Base-by-base conservation (phyloP, 345 rosid genomes). In the Populus pruinosa region DNA sequence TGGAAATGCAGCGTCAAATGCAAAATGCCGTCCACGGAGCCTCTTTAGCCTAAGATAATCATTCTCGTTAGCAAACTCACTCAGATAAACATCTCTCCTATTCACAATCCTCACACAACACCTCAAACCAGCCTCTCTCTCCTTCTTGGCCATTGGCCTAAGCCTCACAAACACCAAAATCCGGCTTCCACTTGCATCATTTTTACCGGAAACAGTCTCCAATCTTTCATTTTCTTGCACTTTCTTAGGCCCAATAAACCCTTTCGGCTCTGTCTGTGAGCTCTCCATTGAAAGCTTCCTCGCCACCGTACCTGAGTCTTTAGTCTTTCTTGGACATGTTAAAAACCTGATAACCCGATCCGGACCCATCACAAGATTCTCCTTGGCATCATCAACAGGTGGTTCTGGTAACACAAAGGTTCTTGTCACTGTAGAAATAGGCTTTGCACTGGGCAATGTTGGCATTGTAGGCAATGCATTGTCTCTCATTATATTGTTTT, bases 131-230 rank as follows among this genome's bases (percentile, higher is more conserved):
- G 84, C 91, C 79, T 94, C 98, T 84, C 80, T 94, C 85, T 94
- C 98, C 87, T 90, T 93, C 88, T 83, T 93, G 41, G 87, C 88
- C 95, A 94, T 89, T 4, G 98, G 98, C 89, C 98, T 90, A 73
- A 94, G 92, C 90, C 98, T 88, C 59, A 91, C 97, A 81, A 91
- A 93, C 86, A 94, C 97, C 27, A 83, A 84, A 83, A 94, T 94
- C 76, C 95, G 72, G 71, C 92, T 88, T 25, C 70, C 82, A 69
- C 76, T 62, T 35, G 72, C 71, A 36, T 77, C 88, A 43, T 20
- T 33, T 79, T 69, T 87, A 85, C 83, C 88, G 1, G 66, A 69
- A 65, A 63, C 41, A 59, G 74, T 82, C 67, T 87, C 93, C 38
- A 77, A 59, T 67, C 86, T 92, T 71, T 87, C 94, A 72, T 44